Evolutionary conservation across 1,139 yeast genomes (phyloP), one percentile per base, ranked within the genome.

Genomic region (Saccharomyces hybrid): DNA sequence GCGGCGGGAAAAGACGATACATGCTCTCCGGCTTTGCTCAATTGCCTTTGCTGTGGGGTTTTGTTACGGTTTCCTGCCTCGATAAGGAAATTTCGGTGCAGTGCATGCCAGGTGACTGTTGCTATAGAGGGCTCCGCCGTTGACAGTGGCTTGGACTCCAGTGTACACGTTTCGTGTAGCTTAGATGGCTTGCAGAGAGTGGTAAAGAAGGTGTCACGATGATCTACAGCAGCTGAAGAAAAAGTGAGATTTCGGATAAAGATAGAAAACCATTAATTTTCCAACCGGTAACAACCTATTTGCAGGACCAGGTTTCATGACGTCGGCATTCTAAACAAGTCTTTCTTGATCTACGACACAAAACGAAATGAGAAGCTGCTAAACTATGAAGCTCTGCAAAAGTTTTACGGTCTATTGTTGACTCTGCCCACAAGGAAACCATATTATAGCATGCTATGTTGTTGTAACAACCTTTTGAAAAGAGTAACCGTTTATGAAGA

Each of bases 371-470:
- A 64, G 4, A 58, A 65, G 12, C 47, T 61, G 3, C 61, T 83
- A n/a, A 71, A 83, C 61, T 71, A 71, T 51, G 62, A 63, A 1
- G 82, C 82, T 34, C 65, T 84, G 4, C 65, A 69, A 1, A 68
- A 73, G 21, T 69, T 75, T 7, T 84, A 80, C 63, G 57, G 67
- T 1, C 57, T 78, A 5, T 59, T 86, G 6, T 63, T 75, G 28
- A 69, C 71, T 19, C 69, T 84, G 3, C 88, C 90, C 0, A 78
- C 88, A 0, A 78, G 76, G 59, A 71, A 81, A 55, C 91, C 90
- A 0, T 73, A 81, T 48, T 79, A 73, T 58, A 77, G 74, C 52
- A 75, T 86, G 16, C 66, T 86, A 12, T 62, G 74, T 21, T 80
- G 83, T 0, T 77, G 79, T 1, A 70, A 77, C 47, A 75, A 75